Evolutionary conservation across 495 filamentous ascomycete species (phyloP).

Genomic region (Penicillium ucsense): DNA sequence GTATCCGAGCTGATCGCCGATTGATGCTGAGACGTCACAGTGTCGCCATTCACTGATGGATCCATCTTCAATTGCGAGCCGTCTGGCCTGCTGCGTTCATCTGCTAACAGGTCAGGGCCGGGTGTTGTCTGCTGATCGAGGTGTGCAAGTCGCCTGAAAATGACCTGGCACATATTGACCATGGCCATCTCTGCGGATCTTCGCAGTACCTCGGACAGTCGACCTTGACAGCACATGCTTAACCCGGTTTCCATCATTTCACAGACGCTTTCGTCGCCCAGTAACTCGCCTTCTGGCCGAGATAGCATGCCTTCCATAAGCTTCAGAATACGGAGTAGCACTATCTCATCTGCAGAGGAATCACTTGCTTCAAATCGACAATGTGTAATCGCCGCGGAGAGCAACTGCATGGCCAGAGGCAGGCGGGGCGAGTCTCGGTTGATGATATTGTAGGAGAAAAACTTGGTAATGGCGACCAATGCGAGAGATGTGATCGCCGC

Average conservation of each 20-base stretch:
- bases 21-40: slow-evolving; percentile 38
- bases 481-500: slow-evolving; percentile 93
- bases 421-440: slow-evolving; percentile 72
- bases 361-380: slow-evolving; percentile 97
- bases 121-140: slow-evolving; percentile 63
- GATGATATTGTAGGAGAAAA: slow-evolving; percentile 91
- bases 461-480: slow-evolving; percentile 91
- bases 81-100: slow-evolving; percentile 44
- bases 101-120: slow-evolving; percentile 47
- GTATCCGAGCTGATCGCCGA: slow-evolving; percentile 38
- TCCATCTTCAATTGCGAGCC: slow-evolving; percentile 67
- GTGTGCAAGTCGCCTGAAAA: slow-evolving; percentile 84
- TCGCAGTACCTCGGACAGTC: slow-evolving; percentile 82
- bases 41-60: slow-evolving; percentile 69
- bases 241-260: slow-evolving; percentile 99
- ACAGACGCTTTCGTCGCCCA: slow-evolving; percentile 94
- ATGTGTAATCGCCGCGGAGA: slow-evolving; percentile 93
- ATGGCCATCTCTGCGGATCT: slow-evolving; percentile 93
- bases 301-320: slow-evolving; percentile 97
- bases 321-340: slow-evolving; percentile 84
- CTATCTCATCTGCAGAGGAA: slow-evolving; percentile 88
- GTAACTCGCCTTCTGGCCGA: slow-evolving; percentile 78
- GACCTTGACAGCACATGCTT: slow-evolving; percentile 92
- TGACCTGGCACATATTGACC: slow-evolving; percentile 97
- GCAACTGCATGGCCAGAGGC: slow-evolving; percentile 81